A percentile compares a stretch with the other conserved stretches of the same genome.
These are phyloP conservation scores for Arabidopsis hybrid DNA, from an alignment of 441 rosid species.

Conservation along the genomic window DNA sequence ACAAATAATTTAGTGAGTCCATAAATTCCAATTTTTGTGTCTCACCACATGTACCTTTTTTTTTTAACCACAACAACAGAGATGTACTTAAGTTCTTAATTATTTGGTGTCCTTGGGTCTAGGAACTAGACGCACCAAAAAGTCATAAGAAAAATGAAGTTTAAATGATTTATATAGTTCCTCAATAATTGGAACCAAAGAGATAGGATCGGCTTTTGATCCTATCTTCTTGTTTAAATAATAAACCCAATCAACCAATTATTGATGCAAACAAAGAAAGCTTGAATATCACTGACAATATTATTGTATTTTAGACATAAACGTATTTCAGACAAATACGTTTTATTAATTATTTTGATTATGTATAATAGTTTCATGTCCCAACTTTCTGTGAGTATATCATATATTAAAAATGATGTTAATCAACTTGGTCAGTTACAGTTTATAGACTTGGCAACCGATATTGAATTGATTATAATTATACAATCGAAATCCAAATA, in stretches of 20 bases:
- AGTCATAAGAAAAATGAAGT: slow-evolving; percentile 27
- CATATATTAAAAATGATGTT: slow-evolving; percentile 12
- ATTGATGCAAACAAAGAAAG: slow-evolving; percentile 24
- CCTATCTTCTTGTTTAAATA: slow-evolving; percentile 42
- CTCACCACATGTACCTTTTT: slow-evolving; percentile 12
- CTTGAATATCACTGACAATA: slow-evolving; percentile 18
- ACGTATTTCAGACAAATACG: neutral
- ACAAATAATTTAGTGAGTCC: slow-evolving; percentile 1
- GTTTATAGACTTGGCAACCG: slow-evolving; percentile 26
- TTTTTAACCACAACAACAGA: no score
- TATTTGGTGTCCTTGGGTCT: slow-evolving; percentile 34
- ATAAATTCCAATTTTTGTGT: slow-evolving; percentile 10
- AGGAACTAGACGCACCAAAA: slow-evolving; percentile 38
- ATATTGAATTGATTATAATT: slow-evolving; percentile 19
- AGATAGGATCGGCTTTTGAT: slow-evolving; percentile 47
- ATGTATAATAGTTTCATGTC: neutral
- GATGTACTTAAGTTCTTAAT: slow-evolving; percentile 17
- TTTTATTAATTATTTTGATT: neutral
- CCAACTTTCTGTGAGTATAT: slow-evolving; percentile 5
- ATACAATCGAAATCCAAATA: slow-evolving; percentile 6
- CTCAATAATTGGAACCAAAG: slow-evolving; percentile 49
- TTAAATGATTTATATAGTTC: slow-evolving; percentile 33
- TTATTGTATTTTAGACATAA: slow-evolving; percentile 1
- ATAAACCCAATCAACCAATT: slow-evolving; percentile 34
- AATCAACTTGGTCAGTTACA: slow-evolving; percentile 23